Evolutionary conservation across 2,329 filamentous ascomycete species (phyloP).

Genomic region (Hortaea werneckii): DNA sequence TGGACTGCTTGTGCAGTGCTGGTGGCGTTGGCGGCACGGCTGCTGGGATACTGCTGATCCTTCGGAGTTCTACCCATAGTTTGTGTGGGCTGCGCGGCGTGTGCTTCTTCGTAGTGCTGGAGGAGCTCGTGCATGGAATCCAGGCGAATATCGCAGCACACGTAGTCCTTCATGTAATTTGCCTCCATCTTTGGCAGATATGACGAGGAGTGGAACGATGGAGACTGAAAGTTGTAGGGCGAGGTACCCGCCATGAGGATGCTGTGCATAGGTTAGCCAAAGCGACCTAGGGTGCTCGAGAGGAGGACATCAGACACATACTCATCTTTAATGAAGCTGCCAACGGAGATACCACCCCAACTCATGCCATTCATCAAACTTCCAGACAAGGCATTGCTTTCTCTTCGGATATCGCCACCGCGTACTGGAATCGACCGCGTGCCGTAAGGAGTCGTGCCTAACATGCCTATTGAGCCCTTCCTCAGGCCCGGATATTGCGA

Average conservation of each 20-base stretch:
- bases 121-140: constrained; percentile 89
- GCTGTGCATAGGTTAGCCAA: constrained; percentile 35
- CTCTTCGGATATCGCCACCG: constrained; percentile 39
- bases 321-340: constrained; percentile 97
- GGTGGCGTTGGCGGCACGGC: constrained; percentile 22
- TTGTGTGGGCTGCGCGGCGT: constrained; percentile 52
- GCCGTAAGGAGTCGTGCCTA: constrained; percentile 44
- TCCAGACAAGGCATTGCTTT: constrained; percentile 45
- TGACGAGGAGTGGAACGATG: constrained; percentile 90
- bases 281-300: no score
- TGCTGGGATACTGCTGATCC: constrained; percentile 27
- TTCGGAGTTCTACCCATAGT: constrained; percentile 30
- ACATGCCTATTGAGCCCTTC: constrained; percentile 45
- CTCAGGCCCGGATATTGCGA: constrained; percentile 24
- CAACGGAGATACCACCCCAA: constrained; percentile 92
- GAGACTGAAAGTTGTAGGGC: constrained; percentile 77
- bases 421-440: constrained; percentile 51
- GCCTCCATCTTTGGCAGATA: constrained; percentile 94
- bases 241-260: constrained; percentile 95
- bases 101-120: constrained; percentile 92
- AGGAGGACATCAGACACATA: constrained; percentile 51
- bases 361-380: constrained; percentile 73
- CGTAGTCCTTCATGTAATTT: constrained; percentile 95
- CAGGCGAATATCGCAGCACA: constrained; percentile 82
- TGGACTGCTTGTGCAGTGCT: constrained; percentile 26